Evolutionary conservation across 2,329 filamentous ascomycete genomes (phyloP).

Genomic region (Alternaria sp.): DNA sequence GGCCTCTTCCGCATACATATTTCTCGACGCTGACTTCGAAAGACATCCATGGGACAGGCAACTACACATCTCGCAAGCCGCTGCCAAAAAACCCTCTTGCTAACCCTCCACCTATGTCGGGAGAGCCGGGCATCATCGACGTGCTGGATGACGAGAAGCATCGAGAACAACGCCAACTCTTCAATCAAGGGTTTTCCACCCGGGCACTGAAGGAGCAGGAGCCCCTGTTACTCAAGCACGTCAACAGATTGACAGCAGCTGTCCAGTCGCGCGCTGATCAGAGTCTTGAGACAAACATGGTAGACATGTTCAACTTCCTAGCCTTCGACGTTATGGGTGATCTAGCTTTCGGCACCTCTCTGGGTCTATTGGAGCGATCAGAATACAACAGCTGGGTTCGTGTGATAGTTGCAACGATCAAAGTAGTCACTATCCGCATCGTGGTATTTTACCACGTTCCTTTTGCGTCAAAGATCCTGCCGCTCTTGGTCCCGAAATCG

Average conservation of each 20-base stretch:
- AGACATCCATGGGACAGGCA: slow-evolving; percentile 3
- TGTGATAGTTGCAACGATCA: slow-evolving; percentile 4
- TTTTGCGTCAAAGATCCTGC: slow-evolving; percentile 5
- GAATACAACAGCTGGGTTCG: slow-evolving; percentile 5
- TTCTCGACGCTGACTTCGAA: background rate
- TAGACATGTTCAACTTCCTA: slow-evolving; percentile 8
- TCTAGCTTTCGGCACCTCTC: slow-evolving; percentile 3
- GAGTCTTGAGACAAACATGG: slow-evolving; percentile 1
- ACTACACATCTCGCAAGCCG: slow-evolving; percentile 2
- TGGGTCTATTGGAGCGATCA: slow-evolving; percentile 2
- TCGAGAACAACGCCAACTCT: slow-evolving; percentile 10
- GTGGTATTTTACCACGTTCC: slow-evolving; percentile 7
- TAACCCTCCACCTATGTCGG: slow-evolving; percentile 7
- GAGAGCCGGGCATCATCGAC: slow-evolving; percentile 6
- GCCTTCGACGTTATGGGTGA: slow-evolving; percentile 7
- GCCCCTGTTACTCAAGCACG: slow-evolving; percentile 3
- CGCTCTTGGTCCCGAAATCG: slow-evolving; percentile 4
- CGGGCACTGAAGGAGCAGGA: slow-evolving; percentile 8
- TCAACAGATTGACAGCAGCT: slow-evolving; percentile 6
- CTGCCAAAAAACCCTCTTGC: slow-evolving; percentile 6
- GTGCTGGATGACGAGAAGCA: slow-evolving; percentile 8
- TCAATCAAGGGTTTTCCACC: slow-evolving; percentile 8
- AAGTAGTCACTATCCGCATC: slow-evolving; percentile 3
- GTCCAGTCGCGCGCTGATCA: slow-evolving; percentile 4
- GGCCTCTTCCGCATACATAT: background rate